Conservation (phyloP, 208 protist species). For the Trypanosoma theileri region DNA sequence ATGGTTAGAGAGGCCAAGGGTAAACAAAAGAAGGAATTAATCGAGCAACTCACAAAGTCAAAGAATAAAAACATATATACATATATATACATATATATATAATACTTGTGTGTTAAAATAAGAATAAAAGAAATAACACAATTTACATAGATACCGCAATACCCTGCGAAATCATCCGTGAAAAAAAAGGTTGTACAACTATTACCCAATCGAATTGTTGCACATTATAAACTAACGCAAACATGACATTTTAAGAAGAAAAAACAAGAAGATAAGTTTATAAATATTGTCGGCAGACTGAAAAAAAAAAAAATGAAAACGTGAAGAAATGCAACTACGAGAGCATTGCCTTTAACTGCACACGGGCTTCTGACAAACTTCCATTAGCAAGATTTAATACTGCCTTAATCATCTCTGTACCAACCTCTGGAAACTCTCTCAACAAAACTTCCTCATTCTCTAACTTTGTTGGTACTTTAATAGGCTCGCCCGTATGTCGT, state of each 20-base stretch:
- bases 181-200: too few relatives aligned
- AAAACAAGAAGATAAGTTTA: too few relatives aligned
- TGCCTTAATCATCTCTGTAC: conserved; percentile 42
- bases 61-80: not conserved
- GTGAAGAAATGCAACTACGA: conserved; percentile 20
- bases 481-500: not conserved
- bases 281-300: conserved; percentile 3
- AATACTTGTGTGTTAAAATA: too few relatives aligned
- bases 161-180: too few relatives aligned
- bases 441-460: conserved; percentile 34
- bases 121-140: too few relatives aligned
- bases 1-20: not conserved
- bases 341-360: conserved; percentile 60
- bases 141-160: too few relatives aligned
- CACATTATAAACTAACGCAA: too few relatives aligned
- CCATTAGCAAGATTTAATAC: conserved; percentile 22
- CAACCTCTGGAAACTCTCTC: conserved; percentile 56
- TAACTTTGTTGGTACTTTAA: conserved; percentile 12
- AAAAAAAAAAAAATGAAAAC: conserved; percentile 14
- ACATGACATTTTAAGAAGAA: too few relatives aligned
- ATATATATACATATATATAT: too few relatives aligned
- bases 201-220: too few relatives aligned
- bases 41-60: not conserved
- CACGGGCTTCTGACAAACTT: conserved; percentile 32
- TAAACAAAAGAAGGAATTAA: conserved; percentile 19